Conservation (phyloP, 208 protist species). For the Herpetomonas tarakana region DNA sequence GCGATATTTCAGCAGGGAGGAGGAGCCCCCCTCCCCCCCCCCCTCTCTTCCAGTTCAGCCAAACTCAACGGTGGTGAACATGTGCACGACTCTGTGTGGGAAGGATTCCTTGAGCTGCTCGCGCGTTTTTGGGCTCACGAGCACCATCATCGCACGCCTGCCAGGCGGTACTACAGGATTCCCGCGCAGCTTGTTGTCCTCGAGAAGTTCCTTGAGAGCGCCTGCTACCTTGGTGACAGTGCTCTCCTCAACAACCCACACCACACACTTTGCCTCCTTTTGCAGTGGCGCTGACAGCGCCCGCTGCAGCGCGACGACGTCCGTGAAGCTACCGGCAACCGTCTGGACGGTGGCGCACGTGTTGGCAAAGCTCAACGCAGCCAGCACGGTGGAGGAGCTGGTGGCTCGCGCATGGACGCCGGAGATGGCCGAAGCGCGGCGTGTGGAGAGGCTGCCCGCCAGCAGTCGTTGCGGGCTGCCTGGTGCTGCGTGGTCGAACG, state of each 20-base stretch:
- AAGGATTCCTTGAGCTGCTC: slow-evolving; percentile 53
- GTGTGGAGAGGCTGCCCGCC: background rate
- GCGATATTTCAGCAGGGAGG: too few relatives aligned
- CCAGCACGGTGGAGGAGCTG: background rate
- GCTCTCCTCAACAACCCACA: slow-evolving; percentile 46
- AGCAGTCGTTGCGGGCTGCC: background rate
- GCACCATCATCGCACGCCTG: slow-evolving; percentile 41
- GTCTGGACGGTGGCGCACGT: background rate
- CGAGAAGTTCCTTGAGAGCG: slow-evolving; percentile 66
- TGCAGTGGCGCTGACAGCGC: slow-evolving; percentile 19
- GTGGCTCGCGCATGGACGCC: background rate
- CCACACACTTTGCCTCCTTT: slow-evolving; percentile 21
- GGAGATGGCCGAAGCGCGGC: background rate
- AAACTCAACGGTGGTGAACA: slow-evolving; percentile 32
- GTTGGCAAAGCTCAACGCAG: background rate
- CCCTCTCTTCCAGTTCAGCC: too few relatives aligned
- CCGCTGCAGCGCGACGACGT: slow-evolving; percentile 20
- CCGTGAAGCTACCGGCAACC: slow-evolving; percentile 5
- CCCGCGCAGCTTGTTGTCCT: slow-evolving; percentile 59
- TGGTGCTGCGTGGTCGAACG: background rate
- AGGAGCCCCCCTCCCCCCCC: too few relatives aligned
- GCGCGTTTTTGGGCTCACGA: slow-evolving; percentile 31
- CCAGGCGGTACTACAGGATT: slow-evolving; percentile 32
- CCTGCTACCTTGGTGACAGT: slow-evolving; percentile 29
- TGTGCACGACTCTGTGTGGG: slow-evolving; percentile 76